Conservation (phyloP, 2,329 filamentous ascomycete species). For the Talaromyces piceae region DNA sequence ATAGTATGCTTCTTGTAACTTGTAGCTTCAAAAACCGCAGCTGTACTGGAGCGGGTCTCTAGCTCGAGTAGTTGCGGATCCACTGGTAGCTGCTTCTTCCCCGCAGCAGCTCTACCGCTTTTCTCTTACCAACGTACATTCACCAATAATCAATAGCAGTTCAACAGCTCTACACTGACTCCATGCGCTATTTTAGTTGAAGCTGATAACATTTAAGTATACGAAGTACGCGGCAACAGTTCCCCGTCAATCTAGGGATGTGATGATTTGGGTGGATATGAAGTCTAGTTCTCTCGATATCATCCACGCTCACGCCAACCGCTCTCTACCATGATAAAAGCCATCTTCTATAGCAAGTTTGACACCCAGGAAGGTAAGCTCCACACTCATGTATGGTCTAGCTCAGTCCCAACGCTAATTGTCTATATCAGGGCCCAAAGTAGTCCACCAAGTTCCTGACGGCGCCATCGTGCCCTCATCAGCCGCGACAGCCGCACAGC, state of each 20-base stretch:
- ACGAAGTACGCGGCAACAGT: not conserved
- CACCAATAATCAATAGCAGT: not conserved
- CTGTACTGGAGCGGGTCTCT: too few species aligned
- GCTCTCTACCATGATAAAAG: conserved; percentile 48
- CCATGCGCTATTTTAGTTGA: not conserved
- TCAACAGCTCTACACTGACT: not conserved
- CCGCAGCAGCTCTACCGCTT: not conserved
- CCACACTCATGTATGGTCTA: conserved; percentile 1
- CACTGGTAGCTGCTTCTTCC: not conserved
- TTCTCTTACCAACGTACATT: not conserved
- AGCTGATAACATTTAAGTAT: not conserved
- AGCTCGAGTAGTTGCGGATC: too few species aligned
- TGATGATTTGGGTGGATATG: not conserved
- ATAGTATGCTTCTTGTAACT: not conserved
- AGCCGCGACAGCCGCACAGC: conserved; percentile 33
- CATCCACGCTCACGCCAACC: not conserved
- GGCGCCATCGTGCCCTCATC: conserved; percentile 48
- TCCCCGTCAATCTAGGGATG: not conserved
- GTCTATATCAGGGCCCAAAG: conserved; percentile 46
- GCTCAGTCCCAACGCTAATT: not conserved
- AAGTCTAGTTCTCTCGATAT: not conserved
- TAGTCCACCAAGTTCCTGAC: conserved; percentile 58
- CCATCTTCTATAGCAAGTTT: conserved; percentile 61
- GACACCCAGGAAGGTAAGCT: conserved; percentile 50
- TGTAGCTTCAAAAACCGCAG: not conserved